Evolutionary conservation across 2,329 filamentous ascomycete genomes (phyloP), one percentile per base, ranked within the genome.

Genomic region (Ceratocystis colombiana): DNA sequence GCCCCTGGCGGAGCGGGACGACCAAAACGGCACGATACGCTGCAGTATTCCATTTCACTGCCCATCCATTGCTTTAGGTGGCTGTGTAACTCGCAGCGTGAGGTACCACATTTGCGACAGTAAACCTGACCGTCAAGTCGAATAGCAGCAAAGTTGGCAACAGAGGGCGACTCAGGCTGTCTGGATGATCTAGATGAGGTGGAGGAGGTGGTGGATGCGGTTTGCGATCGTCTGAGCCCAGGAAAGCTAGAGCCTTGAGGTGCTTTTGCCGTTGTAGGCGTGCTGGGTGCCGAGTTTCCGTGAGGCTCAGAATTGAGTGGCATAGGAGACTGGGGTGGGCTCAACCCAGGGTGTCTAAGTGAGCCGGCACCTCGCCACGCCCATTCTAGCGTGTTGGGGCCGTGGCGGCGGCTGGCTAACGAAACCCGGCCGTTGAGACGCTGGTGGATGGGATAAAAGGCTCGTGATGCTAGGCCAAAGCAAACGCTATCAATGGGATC

Each of bases 401-500:
- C 84, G 5, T 77, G 73, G 59, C 84, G 83, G 15, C 83, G 79
- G 61, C 79, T 79, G 20, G 79, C 80, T 17, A 87, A 78, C 8
- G 82, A 76, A n/a, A 86, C 79, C 6, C 73, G 76, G 64, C 80
- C 82, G 72, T 84, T 79, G 73, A 84, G 77, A 65, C 78, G 79
- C 30, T 78, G 77, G 73, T 84, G 82, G 70, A 86, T 82, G 44
- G 77, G 74, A 73, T 87, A 86, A 69, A 85, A 79, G 72, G 80
- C 78, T 55, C 77, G 77, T 75, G 79, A 83, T 46, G 83, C 80
- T 64, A 87, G 78, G 15, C 82, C 84, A 48, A 87, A 76, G 71
- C 83, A 86, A 48, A 81, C 82, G 71, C 83, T 82, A 74, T 87
- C 84, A 69, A 87, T 85, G 62, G 82, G 82, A 74, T 87, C 84